Base-by-base conservation (phyloP, 1,284 basidiomycete species). In the Boletellus deceptivus region DNA sequence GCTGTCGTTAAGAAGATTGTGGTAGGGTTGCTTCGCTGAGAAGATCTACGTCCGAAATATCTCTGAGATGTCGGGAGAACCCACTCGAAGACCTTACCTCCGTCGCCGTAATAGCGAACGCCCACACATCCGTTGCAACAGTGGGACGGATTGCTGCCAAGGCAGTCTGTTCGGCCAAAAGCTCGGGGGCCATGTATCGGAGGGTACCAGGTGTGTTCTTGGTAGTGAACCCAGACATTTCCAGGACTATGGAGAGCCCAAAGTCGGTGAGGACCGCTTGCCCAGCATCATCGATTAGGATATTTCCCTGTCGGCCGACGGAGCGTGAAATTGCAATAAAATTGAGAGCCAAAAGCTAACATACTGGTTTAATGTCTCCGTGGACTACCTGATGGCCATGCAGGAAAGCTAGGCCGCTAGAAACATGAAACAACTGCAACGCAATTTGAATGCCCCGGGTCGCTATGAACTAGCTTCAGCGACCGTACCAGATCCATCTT, bases 331-430 rank as follows among this genome's bases (percentile, higher is more conserved):
- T 29, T 37, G 25, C n/a, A 6, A 43, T 37, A 25, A 14, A 50
- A 42, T 37, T 25, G 16, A 50, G 13, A 7, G 4, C 33, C 18
- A 34, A 36, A n/a, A 17, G 31, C 9, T 11, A 40, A 48, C 64
- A 38, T 43, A 66, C 65, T 7, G 64, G 64, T 54, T 69, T 69
- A 18, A 65, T 54, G 22, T 68, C 67, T 16, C 62, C 65, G 9
- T 65, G 64, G 33, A 69, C 33, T 10, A 65, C 35, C 9, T 17
- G 53, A 25, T 18, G 36, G 13, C 11, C 24, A 42, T 65, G 64
- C 36, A 65, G 41, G 41, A 63, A 65, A 27, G 50, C 50, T 13
- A 68, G 22, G 20, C 67, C 67, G 39, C 34, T 54, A 6, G 62
- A 38, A 40, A 61, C 11, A 25, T 65, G 50, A 41, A 48, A 66